Evolutionary conservation across 2,329 filamentous ascomycete species (phyloP).

Genomic region (Thielaviopsis musarum): DNA sequence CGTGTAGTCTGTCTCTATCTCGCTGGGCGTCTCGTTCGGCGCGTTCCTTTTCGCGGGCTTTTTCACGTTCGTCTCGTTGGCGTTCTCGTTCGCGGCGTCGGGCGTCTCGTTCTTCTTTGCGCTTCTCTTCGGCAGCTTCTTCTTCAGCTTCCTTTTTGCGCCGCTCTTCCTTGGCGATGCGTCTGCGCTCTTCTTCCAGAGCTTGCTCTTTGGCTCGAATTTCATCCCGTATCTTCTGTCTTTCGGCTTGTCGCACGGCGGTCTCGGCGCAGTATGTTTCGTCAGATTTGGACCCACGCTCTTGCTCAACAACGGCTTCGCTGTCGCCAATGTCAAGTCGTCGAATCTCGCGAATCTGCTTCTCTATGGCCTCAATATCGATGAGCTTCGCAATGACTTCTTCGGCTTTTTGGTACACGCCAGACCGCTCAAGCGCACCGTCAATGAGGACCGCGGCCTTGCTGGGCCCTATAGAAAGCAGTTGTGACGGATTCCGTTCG

Average conservation of each 20-base stretch:
- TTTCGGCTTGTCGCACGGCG: slow-evolving; percentile 38
- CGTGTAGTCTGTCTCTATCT: slow-evolving; percentile 13
- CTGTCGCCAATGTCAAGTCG: slow-evolving; percentile 52
- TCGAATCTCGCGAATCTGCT: slow-evolving; percentile 51
- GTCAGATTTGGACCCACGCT: slow-evolving; percentile 54
- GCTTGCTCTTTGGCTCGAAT: slow-evolving; percentile 40
- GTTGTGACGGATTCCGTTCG: slow-evolving; percentile 52
- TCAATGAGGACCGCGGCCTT: slow-evolving; percentile 63
- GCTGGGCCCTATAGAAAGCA: slow-evolving; percentile 55
- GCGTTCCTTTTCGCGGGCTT: slow-evolving; percentile 22
- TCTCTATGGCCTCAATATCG: slow-evolving; percentile 49
- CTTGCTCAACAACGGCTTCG: slow-evolving; percentile 45
- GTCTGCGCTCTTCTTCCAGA: slow-evolving; percentile 43
- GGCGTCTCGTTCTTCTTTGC: slow-evolving; percentile 33
- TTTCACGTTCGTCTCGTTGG: slow-evolving; percentile 38
- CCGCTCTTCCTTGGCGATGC: slow-evolving; percentile 39
- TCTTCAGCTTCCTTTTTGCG: slow-evolving; percentile 31
- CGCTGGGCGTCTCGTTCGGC: slow-evolving; percentile 20
- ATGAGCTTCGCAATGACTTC: slow-evolving; percentile 51
- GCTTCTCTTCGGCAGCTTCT: slow-evolving; percentile 32
- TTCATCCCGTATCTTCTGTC: slow-evolving; percentile 44
- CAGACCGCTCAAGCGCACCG: slow-evolving; percentile 59
- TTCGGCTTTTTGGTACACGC: slow-evolving; percentile 57
- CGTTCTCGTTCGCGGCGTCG: slow-evolving; percentile 33
- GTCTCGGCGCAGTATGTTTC: slow-evolving; percentile 56